Conservation (phyloP, 164 flowering plant genomes). For the Berberis thunbergii region DNA sequence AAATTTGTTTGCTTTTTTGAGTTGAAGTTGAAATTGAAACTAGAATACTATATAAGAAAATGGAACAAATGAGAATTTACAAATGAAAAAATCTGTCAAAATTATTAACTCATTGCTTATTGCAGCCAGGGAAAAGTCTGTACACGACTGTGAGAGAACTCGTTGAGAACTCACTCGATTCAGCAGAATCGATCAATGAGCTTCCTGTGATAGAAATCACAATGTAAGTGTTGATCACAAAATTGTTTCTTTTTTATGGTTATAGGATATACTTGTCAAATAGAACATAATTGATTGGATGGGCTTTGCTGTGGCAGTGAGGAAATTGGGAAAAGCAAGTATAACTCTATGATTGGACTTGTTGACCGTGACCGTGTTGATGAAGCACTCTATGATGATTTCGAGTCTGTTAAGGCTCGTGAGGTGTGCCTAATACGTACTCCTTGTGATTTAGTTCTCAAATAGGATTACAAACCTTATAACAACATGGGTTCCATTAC, state of each 20-base stretch:
- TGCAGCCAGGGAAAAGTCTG: constrained; percentile 85
- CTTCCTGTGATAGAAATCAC: constrained; percentile 87
- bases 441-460: not conserved
- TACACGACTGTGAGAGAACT: constrained; percentile 97
- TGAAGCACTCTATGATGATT: constrained; percentile 84
- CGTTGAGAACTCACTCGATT: constrained; percentile 93
- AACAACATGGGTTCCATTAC: not conserved
- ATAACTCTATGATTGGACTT: constrained; percentile 93
- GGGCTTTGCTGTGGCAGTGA: constrained; percentile 39
- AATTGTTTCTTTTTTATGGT: not conserved
- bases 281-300: no score
- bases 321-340: constrained; percentile 80
- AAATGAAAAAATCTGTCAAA: not conserved
- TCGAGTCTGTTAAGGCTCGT: constrained; percentile 81
- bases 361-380: constrained; percentile 87
- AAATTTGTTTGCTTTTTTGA: no score
- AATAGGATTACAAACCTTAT: not conserved
- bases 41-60: no score
- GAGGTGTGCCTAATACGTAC: constrained; percentile 46
- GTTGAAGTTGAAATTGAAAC: no score
- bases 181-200: constrained; percentile 88
- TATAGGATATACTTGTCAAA: no score
- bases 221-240: constrained; percentile 43
- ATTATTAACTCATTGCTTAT: not conserved
- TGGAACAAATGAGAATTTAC: no score